Percentiles rank a stretch among this genome's conserved stretches.
These are phyloP conservation scores for Globisporangium camurandrum DNA, from an alignment of 352 stramenopile genomes.

Conservation along the genomic window DNA sequence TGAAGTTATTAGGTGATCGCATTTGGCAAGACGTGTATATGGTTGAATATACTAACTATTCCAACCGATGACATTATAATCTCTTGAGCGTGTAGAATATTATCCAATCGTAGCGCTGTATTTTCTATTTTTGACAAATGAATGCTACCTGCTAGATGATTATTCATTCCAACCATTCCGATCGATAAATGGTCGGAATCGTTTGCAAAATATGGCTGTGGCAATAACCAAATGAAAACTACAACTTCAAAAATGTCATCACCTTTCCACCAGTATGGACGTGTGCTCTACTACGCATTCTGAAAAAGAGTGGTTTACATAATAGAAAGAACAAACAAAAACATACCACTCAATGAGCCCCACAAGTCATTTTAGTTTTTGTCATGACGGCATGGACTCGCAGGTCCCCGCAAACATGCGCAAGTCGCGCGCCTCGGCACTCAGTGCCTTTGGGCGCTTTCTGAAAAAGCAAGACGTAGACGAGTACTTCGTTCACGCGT, in stretches of 20 bases:
- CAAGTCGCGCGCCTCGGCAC: background rate
- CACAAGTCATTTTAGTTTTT: background rate
- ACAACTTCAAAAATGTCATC: background rate
- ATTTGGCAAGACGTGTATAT: no score
- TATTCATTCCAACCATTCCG: background rate
- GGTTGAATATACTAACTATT: no score
- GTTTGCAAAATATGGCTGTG: background rate
- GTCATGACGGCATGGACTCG: background rate
- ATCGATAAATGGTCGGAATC: background rate
- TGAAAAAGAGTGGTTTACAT: no score
- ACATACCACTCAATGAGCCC: background rate
- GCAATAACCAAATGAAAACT: background rate
- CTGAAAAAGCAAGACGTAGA: background rate
- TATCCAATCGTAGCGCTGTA: background rate
- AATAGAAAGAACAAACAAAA: background rate
- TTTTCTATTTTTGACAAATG: background rate
- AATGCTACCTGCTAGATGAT: background rate
- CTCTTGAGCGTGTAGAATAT: no score
- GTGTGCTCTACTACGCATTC: background rate
- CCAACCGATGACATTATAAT: no score
- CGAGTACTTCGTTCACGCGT: background rate
- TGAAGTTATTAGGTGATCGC: no score
- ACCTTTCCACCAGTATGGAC: background rate
- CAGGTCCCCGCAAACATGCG: background rate
- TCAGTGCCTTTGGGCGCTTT: background rate